Conservation (phyloP, 106 monocot genomes). For the Phalaenopsis equestris region DNA sequence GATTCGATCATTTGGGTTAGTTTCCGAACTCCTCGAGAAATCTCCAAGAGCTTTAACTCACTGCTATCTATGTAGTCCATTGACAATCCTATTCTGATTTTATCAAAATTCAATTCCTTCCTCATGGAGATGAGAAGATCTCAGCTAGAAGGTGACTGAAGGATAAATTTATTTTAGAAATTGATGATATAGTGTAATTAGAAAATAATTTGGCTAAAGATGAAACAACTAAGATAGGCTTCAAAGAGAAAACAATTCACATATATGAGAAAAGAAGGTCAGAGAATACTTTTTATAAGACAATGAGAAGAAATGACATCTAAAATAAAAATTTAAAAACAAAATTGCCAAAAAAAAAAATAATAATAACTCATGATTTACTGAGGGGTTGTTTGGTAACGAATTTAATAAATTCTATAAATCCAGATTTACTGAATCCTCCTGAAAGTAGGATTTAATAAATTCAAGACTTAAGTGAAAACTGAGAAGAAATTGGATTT, state of each 20-base stretch:
- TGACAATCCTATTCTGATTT: conserved; percentile 11
- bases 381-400: too few relatives aligned
- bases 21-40: conserved; percentile 24
- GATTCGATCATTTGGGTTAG: conserved; percentile 25
- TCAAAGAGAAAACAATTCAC: neutral
- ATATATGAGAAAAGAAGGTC: neutral
- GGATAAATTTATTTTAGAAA: neutral
- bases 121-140: neutral
- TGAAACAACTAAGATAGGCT: neutral
- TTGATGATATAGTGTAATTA: neutral
- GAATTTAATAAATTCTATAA: too few relatives aligned
- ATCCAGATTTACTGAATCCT: too few relatives aligned
- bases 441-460: too few relatives aligned
- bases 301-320: neutral
- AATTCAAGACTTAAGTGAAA: too few relatives aligned
- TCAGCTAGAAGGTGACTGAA: neutral
- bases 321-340: neutral
- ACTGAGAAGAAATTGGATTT: too few relatives aligned
- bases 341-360: too few relatives aligned
- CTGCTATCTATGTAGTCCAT: conserved; percentile 15
- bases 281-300: neutral
- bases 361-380: too few relatives aligned
- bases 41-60: conserved; percentile 29
- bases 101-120: neutral
- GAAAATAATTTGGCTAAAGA: neutral